Base-by-base conservation (phyloP, 305 asterid genomes). In the Solanum hybrid region DNA sequence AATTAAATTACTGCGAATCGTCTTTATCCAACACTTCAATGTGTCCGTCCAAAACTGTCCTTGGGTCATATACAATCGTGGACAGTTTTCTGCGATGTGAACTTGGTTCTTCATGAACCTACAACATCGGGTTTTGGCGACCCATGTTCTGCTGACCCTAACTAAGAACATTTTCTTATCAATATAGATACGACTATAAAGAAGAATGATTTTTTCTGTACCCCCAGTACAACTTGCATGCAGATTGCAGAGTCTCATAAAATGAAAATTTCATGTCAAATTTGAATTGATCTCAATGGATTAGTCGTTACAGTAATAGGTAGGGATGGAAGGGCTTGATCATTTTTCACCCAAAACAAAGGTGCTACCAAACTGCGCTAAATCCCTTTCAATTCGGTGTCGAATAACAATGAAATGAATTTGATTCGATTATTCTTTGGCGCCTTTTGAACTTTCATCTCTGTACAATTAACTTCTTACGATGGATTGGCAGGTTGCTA, bases 401-500 rank as follows among this genome's bases (percentile, higher is more conserved):
- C 5, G 29, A 83, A 45, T 29, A 29, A 31, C 75, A 83, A 83
- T 17, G 38, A 83, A 45, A 45, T 45, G 24, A 51, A 85, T 57
- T 32, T 57, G 77, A n/a, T 32, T 85, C 4, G 4, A 88, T 75
- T 1, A 32, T 78, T 39, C 32, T 88, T 37, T 37, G 78, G 73
- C 27, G 10, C 61, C 15, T 38, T 31, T 57, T 39, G 39, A 41
- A 73, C 88, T 90, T 76, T 36, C 76, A 33, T 31, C 27, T 72
- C 73, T 31, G 27, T 86, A 86, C 27, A 76, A 29, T 70, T 84
- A 17, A 87, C 84, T 79, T 87, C 65, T 70, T 37, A 89, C 82
- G 17, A 84, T 70, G 90, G 89, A 86, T 89, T 90, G 92, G 90
- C 95, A 97, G 98, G 99, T 97, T 87, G 98, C 99, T 89, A 97